Base-by-base conservation (phyloP, 352 stramenopile species). In the Globisporangium ultimum region DNA sequence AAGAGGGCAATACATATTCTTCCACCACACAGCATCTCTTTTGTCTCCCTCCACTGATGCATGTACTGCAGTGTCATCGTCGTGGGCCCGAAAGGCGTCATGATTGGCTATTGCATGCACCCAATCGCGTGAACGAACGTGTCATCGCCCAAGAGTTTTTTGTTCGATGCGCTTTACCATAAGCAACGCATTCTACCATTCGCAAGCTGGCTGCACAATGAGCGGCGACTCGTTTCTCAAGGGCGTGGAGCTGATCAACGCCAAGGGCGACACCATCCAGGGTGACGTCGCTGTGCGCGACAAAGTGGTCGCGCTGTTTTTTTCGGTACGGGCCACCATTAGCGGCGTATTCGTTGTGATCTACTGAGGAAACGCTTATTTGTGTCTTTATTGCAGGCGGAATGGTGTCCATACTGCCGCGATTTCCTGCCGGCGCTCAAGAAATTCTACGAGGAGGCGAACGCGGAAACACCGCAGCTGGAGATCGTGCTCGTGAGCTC, bases 331-430 rank as follows among this genome's bases (percentile, higher is more conserved):
- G 58, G 43, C 36, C 24, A 32, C 2, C 5, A 32, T 2, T 32
- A 32, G 24, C 24, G 5, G 5, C 5, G 24, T 32, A 5, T 32
- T 5, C 5, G 5, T 32, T 32, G 24, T n/a, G n/a, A n/a, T n/a
- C n/a, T n/a, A n/a, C n/a, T n/a, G n/a, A n/a, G 5, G 24, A 5
- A 32, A 2, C 24, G 24, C 24, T 32, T 32, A 32, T 5, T 32
- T 32, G 2, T 32, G 24, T 68, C 22, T 46, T 20, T 28, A 4
- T 45, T 18, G 63, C 38, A 92, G 80, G 84, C 86, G 1, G 82
- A 93, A 48, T 93, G 86, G 86, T 95, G 86, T 53, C 82, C 84
- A 2, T 76, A 93, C 65, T 95, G 86, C 72, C 82, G 80, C 58
- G 66, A 59, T 38, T 93, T 95, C 70, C 82, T 91, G 58, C 86